Evolutionary conservation across 2,329 filamentous ascomycete species (phyloP), one percentile per base, ranked within the genome.

Genomic region (Zymoseptoria tritici): DNA sequence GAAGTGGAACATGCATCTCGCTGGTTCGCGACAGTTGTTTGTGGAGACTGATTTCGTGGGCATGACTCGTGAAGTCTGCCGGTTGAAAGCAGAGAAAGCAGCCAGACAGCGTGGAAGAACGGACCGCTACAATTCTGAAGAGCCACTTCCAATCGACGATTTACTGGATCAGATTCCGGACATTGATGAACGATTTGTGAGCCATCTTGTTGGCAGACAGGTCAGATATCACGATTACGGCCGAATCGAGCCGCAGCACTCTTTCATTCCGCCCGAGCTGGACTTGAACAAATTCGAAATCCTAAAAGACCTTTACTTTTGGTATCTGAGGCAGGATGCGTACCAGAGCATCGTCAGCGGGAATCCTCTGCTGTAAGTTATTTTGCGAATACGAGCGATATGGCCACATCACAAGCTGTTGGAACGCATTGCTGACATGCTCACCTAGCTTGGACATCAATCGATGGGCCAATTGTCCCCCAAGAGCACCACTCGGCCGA

Each of bases 1-100:
- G 58, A 96, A 96, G 73, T 99, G 94, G 94, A 94, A 90, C 69
- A 93, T 89, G 62, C 94, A 97, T 75, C 79, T 97, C 46, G 85
- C 90, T 54, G 94, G 94, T 11, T 90, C 91, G 9, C 86, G 88
- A 49, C 88, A 92, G 63, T 81, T 97, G 29, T 81, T 97, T 24
- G 83, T 84, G 56, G 92, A 97, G 71, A 88, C 95, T 50, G 88
- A 94, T 55, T 89, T 91, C 62, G 81, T 82, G 9, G 81, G 84
- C 1, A 87, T 92, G 78, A 90, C 89, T 0, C 83, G 83, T 59
- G 82, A 86, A 57, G 85, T 91, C 60, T 82, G 92, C 61, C 80
- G 82, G 0, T 77, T 88, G 61, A 89, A 81, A 81, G 76, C 80
- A 64, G 71, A 78, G 69, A 75, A 64, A 64, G 75, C 72, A 73